These are phyloP conservation scores for Pseudevernia furfuracea DNA, from an alignment of 495 filamentous ascomycete genomes.

Conservation along the genomic window DNA sequence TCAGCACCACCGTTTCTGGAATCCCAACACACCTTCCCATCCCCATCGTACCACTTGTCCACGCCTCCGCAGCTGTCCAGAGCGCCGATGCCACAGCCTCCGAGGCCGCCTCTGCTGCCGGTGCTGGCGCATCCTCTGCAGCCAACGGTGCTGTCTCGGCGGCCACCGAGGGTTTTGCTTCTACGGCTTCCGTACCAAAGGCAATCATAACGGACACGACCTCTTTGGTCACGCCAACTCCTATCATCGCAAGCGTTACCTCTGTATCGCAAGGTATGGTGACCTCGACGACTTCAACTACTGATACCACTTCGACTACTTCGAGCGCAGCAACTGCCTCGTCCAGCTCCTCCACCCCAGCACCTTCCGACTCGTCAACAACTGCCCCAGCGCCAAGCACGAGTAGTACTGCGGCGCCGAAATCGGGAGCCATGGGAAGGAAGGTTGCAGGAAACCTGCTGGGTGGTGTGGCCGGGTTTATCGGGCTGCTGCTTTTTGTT, in stretches of 20 bases:
- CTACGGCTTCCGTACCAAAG: constrained; percentile 2
- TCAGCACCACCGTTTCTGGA: background rate
- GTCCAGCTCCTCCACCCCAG: background rate
- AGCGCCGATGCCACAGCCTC: constrained; percentile 10
- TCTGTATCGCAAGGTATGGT: constrained; percentile 3
- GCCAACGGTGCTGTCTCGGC: constrained; percentile 5
- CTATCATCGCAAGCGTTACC: background rate
- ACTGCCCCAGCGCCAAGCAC: constrained; percentile 1
- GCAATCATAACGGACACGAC: constrained; percentile 4
- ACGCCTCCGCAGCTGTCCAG: constrained; percentile 12
- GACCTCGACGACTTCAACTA: constrained; percentile 12
- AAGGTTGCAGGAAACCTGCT: background rate
- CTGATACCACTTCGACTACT: background rate
- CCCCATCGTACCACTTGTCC: constrained; percentile 9
- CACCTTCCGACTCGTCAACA: background rate
- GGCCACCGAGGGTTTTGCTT: background rate
- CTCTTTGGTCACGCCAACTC: background rate
- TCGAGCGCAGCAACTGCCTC: background rate
- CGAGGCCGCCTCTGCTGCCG: constrained; percentile 15
- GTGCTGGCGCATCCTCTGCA: constrained; percentile 5
- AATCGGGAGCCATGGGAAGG: background rate
- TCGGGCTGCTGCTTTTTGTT: constrained; percentile 1
- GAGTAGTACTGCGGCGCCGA: constrained; percentile 20
- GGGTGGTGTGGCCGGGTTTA: background rate
- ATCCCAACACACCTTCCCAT: constrained; percentile 9